These are phyloP conservation scores for Lepidium campestre DNA, from an alignment of 441 rosid species.

Conservation along the genomic window DNA sequence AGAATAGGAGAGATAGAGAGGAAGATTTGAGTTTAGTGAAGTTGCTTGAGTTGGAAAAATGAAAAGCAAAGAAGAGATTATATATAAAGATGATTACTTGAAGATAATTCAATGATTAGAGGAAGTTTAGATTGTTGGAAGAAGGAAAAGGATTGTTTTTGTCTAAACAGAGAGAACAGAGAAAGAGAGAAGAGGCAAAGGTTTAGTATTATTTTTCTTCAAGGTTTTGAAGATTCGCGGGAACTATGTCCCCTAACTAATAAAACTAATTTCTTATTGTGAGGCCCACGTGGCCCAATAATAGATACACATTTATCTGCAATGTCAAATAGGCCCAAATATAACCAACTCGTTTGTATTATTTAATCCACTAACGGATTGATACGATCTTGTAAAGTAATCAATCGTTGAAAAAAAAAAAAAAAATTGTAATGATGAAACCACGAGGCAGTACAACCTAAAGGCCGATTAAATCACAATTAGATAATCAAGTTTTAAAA, in stretches of 20 bases:
- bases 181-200: conserved; percentile 31
- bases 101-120: conserved; percentile 21
- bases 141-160: conserved; percentile 70
- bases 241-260: conserved; percentile 10
- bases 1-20: background rate
- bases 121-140: conserved; percentile 37
- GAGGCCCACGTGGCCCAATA: no score
- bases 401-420: background rate
- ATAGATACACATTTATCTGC: no score
- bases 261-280: background rate
- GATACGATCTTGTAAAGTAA: conserved; percentile 13
- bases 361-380: no score
- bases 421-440: conserved; percentile 12
- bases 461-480: background rate
- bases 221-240: conserved; percentile 50
- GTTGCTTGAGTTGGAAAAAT: conserved; percentile 12
- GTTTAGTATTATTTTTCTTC: conserved; percentile 73
- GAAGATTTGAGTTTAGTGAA: background rate
- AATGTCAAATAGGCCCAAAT: no score
- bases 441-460: conserved; percentile 19
- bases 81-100: conserved; percentile 13
- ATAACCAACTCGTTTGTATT: no score
- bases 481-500: background rate
- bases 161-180: background rate
- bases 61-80: conserved; percentile 29